A percentile compares a stretch with the other conserved stretches of the same genome.
phyloP scores from a whole-genome alignment of 2,329 filamentous ascomycete genomes.

The Hypoxylon rubiginosum region DNA sequence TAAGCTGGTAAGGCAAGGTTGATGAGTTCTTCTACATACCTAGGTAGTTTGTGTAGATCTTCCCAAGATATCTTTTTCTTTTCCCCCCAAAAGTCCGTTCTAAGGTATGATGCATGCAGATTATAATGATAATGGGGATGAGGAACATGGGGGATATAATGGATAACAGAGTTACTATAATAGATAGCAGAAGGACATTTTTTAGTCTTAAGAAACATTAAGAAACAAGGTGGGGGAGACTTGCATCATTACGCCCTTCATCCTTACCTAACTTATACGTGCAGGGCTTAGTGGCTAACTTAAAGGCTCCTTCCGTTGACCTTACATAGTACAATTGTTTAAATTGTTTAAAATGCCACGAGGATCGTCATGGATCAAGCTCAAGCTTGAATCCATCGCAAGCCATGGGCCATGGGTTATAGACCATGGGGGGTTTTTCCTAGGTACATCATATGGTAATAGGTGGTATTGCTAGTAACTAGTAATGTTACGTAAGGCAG shows the following conservation, averaged over 20 bases:
- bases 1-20: not conserved
- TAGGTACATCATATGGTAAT: slow-evolving; percentile 4
- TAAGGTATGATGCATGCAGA: not conserved
- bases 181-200: not conserved
- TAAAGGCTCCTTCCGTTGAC: slow-evolving; percentile 41
- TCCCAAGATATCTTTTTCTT: not conserved
- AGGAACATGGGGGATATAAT: not conserved
- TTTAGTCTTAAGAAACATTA: too few species aligned
- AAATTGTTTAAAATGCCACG: slow-evolving; percentile 26
- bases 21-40: not conserved
- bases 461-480: not conserved
- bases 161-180: not conserved
- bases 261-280: slow-evolving; percentile 33
- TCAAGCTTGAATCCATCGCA: slow-evolving; percentile 41
- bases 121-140: not conserved
- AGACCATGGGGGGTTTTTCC: slow-evolving; percentile 14
- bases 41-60: slow-evolving; percentile 14
- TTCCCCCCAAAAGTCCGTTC: not conserved
- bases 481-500: slow-evolving; percentile 18
- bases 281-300: slow-evolving; percentile 41
- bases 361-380: slow-evolving; percentile 35
- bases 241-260: slow-evolving; percentile 19
- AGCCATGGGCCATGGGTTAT: slow-evolving; percentile 14
- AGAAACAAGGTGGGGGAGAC: not conserved
- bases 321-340: not conserved